Conservation (phyloP, 1,284 basidiomycete genomes). For the Cystobasidiaceae sp. region DNA sequence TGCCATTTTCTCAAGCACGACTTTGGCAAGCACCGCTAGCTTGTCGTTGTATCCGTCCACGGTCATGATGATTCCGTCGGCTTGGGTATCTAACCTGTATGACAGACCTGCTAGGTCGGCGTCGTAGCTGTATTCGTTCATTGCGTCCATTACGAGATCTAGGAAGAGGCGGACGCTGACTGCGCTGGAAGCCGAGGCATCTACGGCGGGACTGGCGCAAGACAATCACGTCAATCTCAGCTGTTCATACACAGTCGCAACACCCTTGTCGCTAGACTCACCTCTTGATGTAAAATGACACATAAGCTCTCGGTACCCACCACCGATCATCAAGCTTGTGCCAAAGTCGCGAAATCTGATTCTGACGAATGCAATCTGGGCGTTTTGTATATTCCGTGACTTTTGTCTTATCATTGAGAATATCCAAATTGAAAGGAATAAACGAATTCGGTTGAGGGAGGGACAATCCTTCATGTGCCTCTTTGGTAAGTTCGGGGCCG, state of each 20-base stretch:
- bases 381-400: constrained; percentile 66
- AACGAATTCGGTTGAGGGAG: constrained; percentile 85
- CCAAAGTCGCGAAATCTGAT: constrained; percentile 70
- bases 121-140: constrained; percentile 88
- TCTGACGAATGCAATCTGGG: constrained; percentile 70
- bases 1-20: constrained; percentile 69
- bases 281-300: constrained; percentile 68
- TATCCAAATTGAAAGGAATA: constrained; percentile 78
- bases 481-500: constrained; percentile 50
- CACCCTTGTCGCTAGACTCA: constrained; percentile 43
- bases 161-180: constrained; percentile 63
- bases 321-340: constrained; percentile 94
- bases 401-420: constrained; percentile 62
- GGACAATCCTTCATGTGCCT: constrained; percentile 54
- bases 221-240: neutral
- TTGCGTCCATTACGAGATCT: constrained; percentile 79
- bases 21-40: constrained; percentile 67
- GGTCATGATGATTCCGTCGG: constrained; percentile 64
- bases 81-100: constrained; percentile 66
- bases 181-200: constrained; percentile 44
- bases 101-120: constrained; percentile 84
- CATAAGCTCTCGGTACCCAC: constrained; percentile 81
- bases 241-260: neutral
- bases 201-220: constrained; percentile 45
- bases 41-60: constrained; percentile 94